Evolutionary conservation across 768 basidiomycete species (phyloP).

Genomic region (Russula griseocarnosa): DNA sequence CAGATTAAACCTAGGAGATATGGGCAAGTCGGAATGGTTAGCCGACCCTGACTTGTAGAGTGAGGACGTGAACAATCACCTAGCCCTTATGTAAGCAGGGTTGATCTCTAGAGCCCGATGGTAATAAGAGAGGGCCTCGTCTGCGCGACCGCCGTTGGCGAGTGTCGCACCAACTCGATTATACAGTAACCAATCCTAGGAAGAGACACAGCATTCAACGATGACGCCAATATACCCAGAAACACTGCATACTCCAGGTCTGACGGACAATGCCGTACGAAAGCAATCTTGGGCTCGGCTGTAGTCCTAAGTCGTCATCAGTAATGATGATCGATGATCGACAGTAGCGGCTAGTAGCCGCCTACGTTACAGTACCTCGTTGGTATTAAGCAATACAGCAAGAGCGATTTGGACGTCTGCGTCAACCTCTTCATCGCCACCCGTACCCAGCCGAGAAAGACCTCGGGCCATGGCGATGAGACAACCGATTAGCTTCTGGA

Average conservation of each 20-base stretch:
- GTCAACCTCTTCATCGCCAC: slow-evolving; percentile 55
- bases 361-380: slow-evolving; percentile 53
- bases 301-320: slow-evolving; percentile 59
- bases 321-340: not conserved
- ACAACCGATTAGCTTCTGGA: slow-evolving; percentile 60
- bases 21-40: not conserved
- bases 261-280: slow-evolving; percentile 75
- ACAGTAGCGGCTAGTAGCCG: not conserved
- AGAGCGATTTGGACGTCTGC: slow-evolving; percentile 94
- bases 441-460: slow-evolving; percentile 40
- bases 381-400: slow-evolving; percentile 87
- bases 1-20: slow-evolving; percentile 69
- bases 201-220: not conserved
- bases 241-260: slow-evolving; percentile 69
- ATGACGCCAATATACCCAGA: not conserved
- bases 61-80: slow-evolving; percentile 42
- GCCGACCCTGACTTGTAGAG: not conserved
- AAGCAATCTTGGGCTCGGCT: slow-evolving; percentile 94
- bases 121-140: slow-evolving; percentile 85
- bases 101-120: slow-evolving; percentile 80
- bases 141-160: slow-evolving; percentile 80
- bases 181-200: slow-evolving; percentile 85
- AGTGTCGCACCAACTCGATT: slow-evolving; percentile 93
- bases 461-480: slow-evolving; percentile 77
- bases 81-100: slow-evolving; percentile 85